Evolutionary conservation across 768 basidiomycete species (phyloP), one percentile per base, ranked within the genome.

Genomic region (Tephrocybe sp.): DNA sequence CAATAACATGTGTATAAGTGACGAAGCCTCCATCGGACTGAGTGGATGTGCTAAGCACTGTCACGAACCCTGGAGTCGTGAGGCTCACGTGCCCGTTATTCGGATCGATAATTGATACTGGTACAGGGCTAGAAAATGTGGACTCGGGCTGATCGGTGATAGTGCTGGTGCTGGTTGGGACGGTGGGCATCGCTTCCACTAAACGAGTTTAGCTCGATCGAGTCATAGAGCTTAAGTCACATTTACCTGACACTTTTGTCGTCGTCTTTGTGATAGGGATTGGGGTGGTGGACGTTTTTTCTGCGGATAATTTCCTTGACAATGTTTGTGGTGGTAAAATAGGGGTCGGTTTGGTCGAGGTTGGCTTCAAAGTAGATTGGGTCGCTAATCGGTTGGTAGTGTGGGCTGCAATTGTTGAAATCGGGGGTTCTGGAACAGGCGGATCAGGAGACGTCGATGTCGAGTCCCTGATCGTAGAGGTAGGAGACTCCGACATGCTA

Each of bases 1-100:
- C 77, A 21, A 79, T 68, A 31, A 81, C 67, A 42, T 79, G 74
- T 1, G 83, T 84, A 48, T 71, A 62, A 2, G 79, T 80, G 16
- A 75, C 63, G 19, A 73, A 56, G 16, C 61, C 58, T 8, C 81
- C 78, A 54, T 77, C 66, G 6, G 74, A 52, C 49, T 68, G 66
- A 15, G 74, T 76, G 2, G 77, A 75, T 4, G 77, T 73, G 25
- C 67, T 75, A 38, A 72, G 53, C 19, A 75, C 64, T 3, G 80
- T 79, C 24, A 80, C 65, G 15, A 77, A 52, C 7, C 77, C 63
- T 10, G 78, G 79, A 1, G 74, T 70, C 0, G 70, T 69, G 29
- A 76, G 55, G 16, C 68, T 64, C 10, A 67, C 63, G 30, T 68
- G 65, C 39, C 74, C 74, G 50, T 70, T 62, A 3, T 61, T 45